These are phyloP conservation scores for Xylaria sp. DNA, from an alignment of 495 filamentous ascomycete genomes.

Conservation along the genomic window DNA sequence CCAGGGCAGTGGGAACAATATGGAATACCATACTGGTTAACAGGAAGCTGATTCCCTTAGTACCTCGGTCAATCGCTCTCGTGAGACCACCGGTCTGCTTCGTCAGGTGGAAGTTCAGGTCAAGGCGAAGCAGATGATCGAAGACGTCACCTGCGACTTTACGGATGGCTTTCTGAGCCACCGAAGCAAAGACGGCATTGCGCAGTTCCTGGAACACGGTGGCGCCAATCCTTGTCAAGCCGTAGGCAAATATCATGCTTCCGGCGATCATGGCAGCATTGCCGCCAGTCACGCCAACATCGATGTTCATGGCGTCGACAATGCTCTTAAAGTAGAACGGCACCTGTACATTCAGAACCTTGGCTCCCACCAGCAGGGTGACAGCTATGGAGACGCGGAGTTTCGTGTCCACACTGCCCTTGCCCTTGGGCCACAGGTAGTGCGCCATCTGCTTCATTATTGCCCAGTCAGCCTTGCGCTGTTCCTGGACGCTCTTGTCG, in stretches of 20 bases:
- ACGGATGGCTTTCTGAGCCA: constrained; percentile 95
- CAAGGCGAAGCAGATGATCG: constrained; percentile 84
- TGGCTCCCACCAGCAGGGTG: constrained; percentile 83
- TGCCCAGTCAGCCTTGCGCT: constrained; percentile 95
- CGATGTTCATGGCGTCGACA: constrained; percentile 95
- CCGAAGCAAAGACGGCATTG: constrained; percentile 95
- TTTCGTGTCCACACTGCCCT: constrained; percentile 78
- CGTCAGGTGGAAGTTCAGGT: constrained; percentile 90
- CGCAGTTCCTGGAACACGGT: constrained; percentile 88
- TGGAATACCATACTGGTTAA: constrained; percentile 99
- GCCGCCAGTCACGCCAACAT: constrained; percentile 80
- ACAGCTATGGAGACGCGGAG: constrained; percentile 83
- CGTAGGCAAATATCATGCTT: constrained; percentile 91
- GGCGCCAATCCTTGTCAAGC: constrained; percentile 83
- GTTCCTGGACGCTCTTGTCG: constrained; percentile 74
- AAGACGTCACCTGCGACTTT: constrained; percentile 91
- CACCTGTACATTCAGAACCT: constrained; percentile 95
- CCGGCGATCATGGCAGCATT: constrained; percentile 90
- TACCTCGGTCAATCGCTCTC: constrained; percentile 93
- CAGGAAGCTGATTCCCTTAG: constrained; percentile 96
- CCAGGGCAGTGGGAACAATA: constrained; percentile 89
- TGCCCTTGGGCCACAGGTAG: constrained; percentile 95
- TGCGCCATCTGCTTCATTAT: constrained; percentile 97
- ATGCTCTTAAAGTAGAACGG: constrained; percentile 99
- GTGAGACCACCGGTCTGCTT: constrained; percentile 95